Conservation (phyloP, 2,329 filamentous ascomycete genomes). For the Cercospora beticola region DNA sequence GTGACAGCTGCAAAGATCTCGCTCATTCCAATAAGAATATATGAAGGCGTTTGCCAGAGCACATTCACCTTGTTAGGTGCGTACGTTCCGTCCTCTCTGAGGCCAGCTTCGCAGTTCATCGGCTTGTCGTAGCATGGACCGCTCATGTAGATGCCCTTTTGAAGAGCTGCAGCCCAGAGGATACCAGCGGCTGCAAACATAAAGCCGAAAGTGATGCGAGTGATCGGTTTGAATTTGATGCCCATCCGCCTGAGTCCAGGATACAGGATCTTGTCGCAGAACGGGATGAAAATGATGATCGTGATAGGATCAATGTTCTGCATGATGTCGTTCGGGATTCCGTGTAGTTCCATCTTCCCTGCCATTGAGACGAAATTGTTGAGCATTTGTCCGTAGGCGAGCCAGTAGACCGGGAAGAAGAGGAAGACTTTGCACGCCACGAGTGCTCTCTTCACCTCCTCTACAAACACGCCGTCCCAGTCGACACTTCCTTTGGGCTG, state of each 20-base stretch:
- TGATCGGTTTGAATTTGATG: slow-evolving; percentile 49
- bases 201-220: slow-evolving; percentile 53
- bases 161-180: slow-evolving; percentile 55
- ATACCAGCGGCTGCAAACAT: slow-evolving; percentile 54
- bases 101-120: slow-evolving; percentile 38
- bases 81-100: slow-evolving; percentile 35
- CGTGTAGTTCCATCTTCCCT: slow-evolving; percentile 44
- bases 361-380: slow-evolving; percentile 50
- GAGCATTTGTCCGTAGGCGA: slow-evolving; percentile 56
- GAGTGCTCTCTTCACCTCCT: slow-evolving; percentile 65
- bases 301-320: slow-evolving; percentile 42
- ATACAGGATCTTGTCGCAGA: slow-evolving; percentile 48
- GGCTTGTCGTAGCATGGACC: slow-evolving; percentile 42
- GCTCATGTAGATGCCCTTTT: slow-evolving; percentile 58
- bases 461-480: slow-evolving; percentile 78
- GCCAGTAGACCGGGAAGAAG: slow-evolving; percentile 55
- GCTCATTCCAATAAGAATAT: slow-evolving; percentile 45
- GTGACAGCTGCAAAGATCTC: slow-evolving; percentile 50
- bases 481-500: slow-evolving; percentile 60
- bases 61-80: slow-evolving; percentile 44
- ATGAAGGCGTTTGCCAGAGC: slow-evolving; percentile 38
- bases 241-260: slow-evolving; percentile 32
- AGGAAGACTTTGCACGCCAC: slow-evolving; percentile 67
- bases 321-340: slow-evolving; percentile 50
- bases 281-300: slow-evolving; percentile 47